These are phyloP conservation scores for Lasiodiplodia citricola DNA, from an alignment of 2,329 filamentous ascomycete species.

Conservation along the genomic window DNA sequence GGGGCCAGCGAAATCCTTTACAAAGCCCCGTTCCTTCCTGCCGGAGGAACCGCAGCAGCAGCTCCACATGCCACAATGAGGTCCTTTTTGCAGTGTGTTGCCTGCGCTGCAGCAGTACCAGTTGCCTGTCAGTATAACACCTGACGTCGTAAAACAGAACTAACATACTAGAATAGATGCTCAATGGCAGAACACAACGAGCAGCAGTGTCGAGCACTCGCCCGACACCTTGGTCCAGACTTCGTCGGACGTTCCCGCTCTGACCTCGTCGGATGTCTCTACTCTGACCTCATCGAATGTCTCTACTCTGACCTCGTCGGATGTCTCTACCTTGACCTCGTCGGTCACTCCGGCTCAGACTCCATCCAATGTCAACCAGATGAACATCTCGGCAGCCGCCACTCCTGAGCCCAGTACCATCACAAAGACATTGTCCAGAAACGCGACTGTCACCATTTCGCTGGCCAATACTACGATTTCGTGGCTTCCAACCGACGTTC, in stretches of 20 bases:
- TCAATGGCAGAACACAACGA: not conserved
- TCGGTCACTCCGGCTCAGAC: not conserved
- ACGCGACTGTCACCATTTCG: not conserved
- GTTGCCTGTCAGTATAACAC: not conserved
- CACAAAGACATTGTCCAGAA: not conserved
- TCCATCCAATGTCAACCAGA: not conserved
- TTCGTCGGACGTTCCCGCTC: no score
- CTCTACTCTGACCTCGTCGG: no score
- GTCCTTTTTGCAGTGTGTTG: not conserved
- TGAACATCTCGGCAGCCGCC: not conserved
- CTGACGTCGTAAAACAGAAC: not conserved
- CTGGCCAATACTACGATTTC: not conserved
- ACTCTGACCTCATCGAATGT: no score
- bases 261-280: not conserved
- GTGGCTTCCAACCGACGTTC: not conserved
- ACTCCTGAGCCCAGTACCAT: not conserved
- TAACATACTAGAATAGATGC: not conserved
- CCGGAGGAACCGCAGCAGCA: not conserved
- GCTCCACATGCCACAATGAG: not conserved
- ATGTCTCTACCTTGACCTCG: not conserved
- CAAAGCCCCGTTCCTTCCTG: not conserved
- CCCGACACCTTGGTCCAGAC: not conserved
- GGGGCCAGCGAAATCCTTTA: not conserved
- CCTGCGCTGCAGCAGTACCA: not conserved
- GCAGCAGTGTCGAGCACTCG: not conserved